Percentiles rank a stretch among this genome's conserved stretches.
These are phyloP conservation scores for Euryodendron excelsum DNA, from an alignment of 148 eudicot genomes.

Conservation along the genomic window DNA sequence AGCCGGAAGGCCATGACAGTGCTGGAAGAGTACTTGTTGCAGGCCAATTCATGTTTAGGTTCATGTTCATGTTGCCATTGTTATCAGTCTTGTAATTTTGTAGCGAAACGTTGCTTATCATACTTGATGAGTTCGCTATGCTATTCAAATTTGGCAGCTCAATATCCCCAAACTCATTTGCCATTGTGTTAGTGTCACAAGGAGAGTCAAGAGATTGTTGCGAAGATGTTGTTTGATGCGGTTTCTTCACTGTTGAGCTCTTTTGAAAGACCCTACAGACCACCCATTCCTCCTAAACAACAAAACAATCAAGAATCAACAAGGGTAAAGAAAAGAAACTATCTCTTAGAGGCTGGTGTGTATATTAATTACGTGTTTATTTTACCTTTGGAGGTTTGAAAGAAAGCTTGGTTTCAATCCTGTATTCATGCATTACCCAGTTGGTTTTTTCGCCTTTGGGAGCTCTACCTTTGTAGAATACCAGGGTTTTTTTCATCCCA, in stretches of 20 bases:
- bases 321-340: no score
- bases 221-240: conserved; percentile 52
- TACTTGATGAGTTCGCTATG: conserved; percentile 29
- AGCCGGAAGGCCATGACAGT: conserved; percentile 46
- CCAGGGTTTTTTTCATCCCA: conserved; percentile 94
- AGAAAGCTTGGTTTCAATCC: conserved; percentile 56
- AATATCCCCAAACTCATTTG: conserved; percentile 58
- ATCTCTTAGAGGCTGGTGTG: no score
- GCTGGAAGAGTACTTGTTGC: conserved; percentile 30
- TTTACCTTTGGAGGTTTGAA: conserved; percentile 66
- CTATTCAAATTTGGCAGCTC: conserved; percentile 46
- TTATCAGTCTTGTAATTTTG: conserved; percentile 26
- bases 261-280: conserved; percentile 82
- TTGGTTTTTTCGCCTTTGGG: conserved; percentile 89
- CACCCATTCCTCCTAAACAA: conserved; percentile 83
- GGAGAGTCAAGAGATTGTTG: conserved; percentile 53
- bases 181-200: conserved; percentile 39
- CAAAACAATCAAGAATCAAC: background rate
- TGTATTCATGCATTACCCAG: conserved; percentile 97
- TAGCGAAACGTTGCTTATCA: conserved; percentile 24
- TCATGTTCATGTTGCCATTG: conserved; percentile 12
- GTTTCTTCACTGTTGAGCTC: conserved; percentile 48
- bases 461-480: conserved; percentile 82
- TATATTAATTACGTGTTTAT: background rate
- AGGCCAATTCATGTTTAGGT: conserved; percentile 25